Percentiles rank a stretch among this genome's conserved stretches.
Evolutionary conservation across 345 rosid species (phyloP).

Genomic region (Dimocarpus longan): DNA sequence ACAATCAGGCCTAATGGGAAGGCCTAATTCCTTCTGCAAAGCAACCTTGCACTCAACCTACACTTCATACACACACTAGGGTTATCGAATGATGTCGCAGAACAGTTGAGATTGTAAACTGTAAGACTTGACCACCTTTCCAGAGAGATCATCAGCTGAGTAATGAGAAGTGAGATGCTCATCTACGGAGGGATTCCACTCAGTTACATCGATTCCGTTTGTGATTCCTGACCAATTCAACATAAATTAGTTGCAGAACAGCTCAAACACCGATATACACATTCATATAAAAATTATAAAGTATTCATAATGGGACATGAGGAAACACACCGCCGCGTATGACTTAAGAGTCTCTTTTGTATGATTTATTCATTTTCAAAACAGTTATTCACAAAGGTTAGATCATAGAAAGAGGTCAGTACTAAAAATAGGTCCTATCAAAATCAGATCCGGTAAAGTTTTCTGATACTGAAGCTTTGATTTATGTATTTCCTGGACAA

Average conservation of each 20-base stretch:
- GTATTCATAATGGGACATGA: background rate
- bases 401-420: background rate
- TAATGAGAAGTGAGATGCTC: constrained; percentile 64
- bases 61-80: constrained; percentile 24
- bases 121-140: constrained; percentile 57
- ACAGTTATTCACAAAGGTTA: constrained; percentile 3
- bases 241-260: background rate
- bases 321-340: constrained; percentile 1
- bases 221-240: constrained; percentile 64
- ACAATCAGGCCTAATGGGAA: constrained; percentile 79
- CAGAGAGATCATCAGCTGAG: constrained; percentile 66
- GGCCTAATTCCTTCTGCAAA: constrained; percentile 87
- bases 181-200: constrained; percentile 88
- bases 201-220: constrained; percentile 78
- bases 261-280: constrained; percentile 1
- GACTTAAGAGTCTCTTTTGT: background rate
- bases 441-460: background rate
- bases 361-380: background rate
- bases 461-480: background rate
- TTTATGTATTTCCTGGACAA: background rate
- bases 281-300: background rate
- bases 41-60: constrained; percentile 86
- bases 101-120: constrained; percentile 5
- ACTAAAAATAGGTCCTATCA: background rate
- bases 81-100: constrained; percentile 23